Conservation (phyloP, 116 monocot species). For the Phalaenopsis hybrid region DNA sequence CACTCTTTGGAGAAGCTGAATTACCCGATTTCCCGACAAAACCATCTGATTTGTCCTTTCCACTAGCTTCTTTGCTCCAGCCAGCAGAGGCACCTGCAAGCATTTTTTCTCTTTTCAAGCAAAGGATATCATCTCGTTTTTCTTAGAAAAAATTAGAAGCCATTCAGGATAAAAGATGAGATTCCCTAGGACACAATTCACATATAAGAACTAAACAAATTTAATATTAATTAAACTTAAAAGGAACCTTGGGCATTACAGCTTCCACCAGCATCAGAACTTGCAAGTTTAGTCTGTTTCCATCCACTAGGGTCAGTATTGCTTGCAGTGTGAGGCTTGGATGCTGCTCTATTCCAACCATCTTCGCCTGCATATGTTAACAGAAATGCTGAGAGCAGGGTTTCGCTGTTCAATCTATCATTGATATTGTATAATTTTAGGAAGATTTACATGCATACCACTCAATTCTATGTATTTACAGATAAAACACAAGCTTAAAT, state of each 20-base stretch:
- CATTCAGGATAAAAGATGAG: not conserved
- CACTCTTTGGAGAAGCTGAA: constrained; percentile 10
- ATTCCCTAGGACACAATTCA: not conserved
- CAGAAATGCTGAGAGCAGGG: not conserved
- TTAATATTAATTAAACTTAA: not conserved
- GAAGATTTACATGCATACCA: too few species aligned
- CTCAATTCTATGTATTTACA: too few species aligned
- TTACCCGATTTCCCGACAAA: constrained; percentile 12
- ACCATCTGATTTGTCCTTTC: constrained; percentile 18
- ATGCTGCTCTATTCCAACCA: constrained; percentile 1
- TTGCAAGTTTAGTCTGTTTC: constrained; percentile 11
- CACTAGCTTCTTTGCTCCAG: constrained; percentile 6
- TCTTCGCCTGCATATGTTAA: constrained; percentile 8
- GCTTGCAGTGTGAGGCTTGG: constrained; percentile 1
- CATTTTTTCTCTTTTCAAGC: not conserved
- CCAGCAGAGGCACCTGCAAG: not conserved
- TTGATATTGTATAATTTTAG: not conserved
- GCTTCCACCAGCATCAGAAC: constrained; percentile 11
- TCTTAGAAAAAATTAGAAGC: not conserved
- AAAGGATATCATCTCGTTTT: not conserved
- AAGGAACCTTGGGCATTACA: constrained; percentile 6
- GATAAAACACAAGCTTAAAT: too few species aligned
- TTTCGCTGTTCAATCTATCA: not conserved
- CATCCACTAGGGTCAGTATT: constrained; percentile 16
- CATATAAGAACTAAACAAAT: not conserved